These are phyloP conservation scores for Hortaea sp. DNA, from an alignment of 2,329 filamentous ascomycete species.

Conservation along the genomic window DNA sequence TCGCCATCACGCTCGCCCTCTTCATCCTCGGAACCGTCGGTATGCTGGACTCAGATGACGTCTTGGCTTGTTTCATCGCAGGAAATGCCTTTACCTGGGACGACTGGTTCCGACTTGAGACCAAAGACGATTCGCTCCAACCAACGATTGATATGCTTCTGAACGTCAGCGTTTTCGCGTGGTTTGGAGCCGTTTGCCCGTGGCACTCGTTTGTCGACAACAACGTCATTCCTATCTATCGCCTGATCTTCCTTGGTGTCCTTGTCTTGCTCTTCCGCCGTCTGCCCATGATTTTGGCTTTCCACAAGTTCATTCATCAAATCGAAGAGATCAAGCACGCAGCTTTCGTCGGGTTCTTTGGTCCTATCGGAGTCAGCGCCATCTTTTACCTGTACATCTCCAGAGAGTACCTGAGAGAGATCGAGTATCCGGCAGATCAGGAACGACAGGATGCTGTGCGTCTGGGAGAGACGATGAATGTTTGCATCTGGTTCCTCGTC, in stretches of 20 bases:
- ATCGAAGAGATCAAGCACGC: constrained; percentile 67
- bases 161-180: constrained; percentile 80
- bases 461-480: constrained; percentile 54
- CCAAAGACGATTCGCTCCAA: constrained; percentile 82
- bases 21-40: constrained; percentile 84
- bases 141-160: constrained; percentile 92
- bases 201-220: constrained; percentile 64
- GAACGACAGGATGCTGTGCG: constrained; percentile 55
- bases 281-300: constrained; percentile 61
- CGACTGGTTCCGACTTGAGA: constrained; percentile 87
- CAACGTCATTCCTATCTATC: constrained; percentile 59
- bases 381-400: constrained; percentile 77
- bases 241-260: constrained; percentile 63
- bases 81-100: constrained; percentile 89
- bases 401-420: constrained; percentile 57
- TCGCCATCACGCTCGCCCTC: constrained; percentile 72
- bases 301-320: constrained; percentile 66
- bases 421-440: constrained; percentile 48
- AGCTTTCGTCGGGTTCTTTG: constrained; percentile 84
- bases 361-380: constrained; percentile 81
- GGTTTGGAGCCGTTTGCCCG: constrained; percentile 78
- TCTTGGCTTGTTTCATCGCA: constrained; percentile 84
- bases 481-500: constrained; percentile 78
- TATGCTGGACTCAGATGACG: constrained; percentile 78
- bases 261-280: constrained; percentile 68